Conservation (phyloP, 2,329 filamentous ascomycete species). For the Talaromyces pinophilus region DNA sequence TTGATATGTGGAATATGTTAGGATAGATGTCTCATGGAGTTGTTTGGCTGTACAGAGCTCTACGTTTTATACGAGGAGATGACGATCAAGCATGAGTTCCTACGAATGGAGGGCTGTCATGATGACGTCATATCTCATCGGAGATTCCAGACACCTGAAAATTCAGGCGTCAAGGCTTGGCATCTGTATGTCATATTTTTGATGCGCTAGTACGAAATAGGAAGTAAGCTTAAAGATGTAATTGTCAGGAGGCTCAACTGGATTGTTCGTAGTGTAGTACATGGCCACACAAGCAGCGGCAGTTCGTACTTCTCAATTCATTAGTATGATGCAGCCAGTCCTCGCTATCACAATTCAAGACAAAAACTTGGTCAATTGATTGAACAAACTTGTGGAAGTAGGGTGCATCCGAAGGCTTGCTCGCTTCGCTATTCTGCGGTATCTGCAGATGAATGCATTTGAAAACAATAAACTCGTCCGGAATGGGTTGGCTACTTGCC, state of each 20-base stretch:
- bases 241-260: not conserved
- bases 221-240: not conserved
- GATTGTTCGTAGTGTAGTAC: not conserved
- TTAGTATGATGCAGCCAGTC: not conserved
- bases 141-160: not conserved
- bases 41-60: not conserved
- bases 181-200: not conserved
- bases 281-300: not conserved
- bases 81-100: not conserved
- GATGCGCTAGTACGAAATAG: constrained; percentile 6
- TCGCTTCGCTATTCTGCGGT: not conserved
- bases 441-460: not conserved
- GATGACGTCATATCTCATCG: constrained; percentile 3
- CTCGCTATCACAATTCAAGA: not conserved
- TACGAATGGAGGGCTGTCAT: not conserved
- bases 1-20: not conserved
- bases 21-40: not conserved
- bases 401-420: not conserved
- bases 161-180: not conserved
- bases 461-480: not conserved
- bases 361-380: not conserved
- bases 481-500: not conserved
- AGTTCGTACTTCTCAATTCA: not conserved
- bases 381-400: not conserved
- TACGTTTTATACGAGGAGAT: not conserved